Percentiles rank a stretch among this genome's conserved stretches.
phyloP scores from a whole-genome alignment of 768 basidiomycete species.

The Mrakia hoshinonis region DNA sequence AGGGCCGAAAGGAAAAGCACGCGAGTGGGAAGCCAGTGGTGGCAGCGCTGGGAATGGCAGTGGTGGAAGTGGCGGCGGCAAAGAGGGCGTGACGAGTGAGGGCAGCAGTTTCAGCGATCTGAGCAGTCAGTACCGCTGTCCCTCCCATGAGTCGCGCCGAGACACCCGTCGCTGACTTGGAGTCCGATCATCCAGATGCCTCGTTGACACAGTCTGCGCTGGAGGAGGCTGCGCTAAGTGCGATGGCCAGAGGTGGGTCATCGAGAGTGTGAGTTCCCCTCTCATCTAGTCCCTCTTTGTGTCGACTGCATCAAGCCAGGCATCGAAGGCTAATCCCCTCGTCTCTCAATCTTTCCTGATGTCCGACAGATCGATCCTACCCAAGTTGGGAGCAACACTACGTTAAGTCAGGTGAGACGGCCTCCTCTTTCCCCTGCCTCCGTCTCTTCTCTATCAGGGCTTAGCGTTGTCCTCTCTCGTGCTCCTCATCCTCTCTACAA shows the following conservation, averaged over 20 bases:
- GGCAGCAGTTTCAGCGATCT: conserved; percentile 1
- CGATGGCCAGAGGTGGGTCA: background rate
- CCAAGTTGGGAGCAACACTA: no score
- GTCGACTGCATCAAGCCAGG: no score
- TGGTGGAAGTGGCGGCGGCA: background rate
- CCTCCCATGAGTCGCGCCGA: background rate
- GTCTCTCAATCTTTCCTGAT: no score
- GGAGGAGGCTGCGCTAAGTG: conserved; percentile 2
- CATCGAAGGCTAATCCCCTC: no score
- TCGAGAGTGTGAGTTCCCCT: background rate
- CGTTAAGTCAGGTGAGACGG: no score
- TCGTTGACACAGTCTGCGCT: conserved; percentile 2
- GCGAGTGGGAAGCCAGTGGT: background rate
- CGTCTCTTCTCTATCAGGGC: no score
- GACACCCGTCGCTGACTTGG: background rate
- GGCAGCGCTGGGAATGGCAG: background rate
- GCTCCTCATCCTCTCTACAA: no score
- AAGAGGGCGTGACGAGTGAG: background rate
- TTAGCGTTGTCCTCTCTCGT: no score
- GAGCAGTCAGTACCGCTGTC: background rate
- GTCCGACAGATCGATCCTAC: no score
- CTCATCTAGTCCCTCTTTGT: background rate
- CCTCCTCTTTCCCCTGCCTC: no score
- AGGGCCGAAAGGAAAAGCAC: background rate
- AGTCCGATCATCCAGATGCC: background rate